Base-by-base conservation (phyloP, 2,329 filamentous ascomycete species). In the Plenodomus tracheiphilus region DNA sequence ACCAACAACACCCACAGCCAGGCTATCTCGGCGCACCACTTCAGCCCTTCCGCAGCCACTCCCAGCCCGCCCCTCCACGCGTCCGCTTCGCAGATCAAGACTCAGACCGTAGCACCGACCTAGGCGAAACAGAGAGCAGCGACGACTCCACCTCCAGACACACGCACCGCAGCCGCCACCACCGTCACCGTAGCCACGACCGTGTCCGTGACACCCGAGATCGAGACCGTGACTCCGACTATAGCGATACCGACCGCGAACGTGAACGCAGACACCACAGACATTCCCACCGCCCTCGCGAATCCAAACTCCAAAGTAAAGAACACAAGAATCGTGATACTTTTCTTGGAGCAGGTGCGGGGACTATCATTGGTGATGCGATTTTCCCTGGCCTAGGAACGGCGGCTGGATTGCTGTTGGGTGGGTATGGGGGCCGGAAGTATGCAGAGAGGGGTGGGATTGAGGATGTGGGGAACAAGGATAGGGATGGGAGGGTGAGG, bases 351-450 rank as follows among this genome's bases (percentile, higher is more conserved):
- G 75, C 75, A 0, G 74, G 75, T 9, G 75, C 69, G 2, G 75
- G 75, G 11, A 75, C 73, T 4, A 48, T 78, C 2, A 65, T 78
- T 1, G 75, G 75, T 2, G 75, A 78, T 51, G 64, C 62, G 13
- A 73, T 77, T 9, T 75, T 78, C 37, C 75, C 75, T 2, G 75
- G 75, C 0, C 48, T 77, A 2, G 75, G 75, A 3, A 76, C 69
- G 1, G 67, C 64, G 4, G 67, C 59, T 1, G 69, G 75, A 0
- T 59, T 75, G 17, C 56, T 77, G 10, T 48, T 77, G 1, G 75
- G 75, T 13, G 75, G 75, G 3, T 65, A 75, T 16, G 74, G 73
- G 0, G 75, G 74, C 0, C 66, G 74, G 46, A 74, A 75, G 57
- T 71, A 74, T 51, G 71, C 68, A 32, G 67, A 71, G 58, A 58